A percentile compares a stretch with the other conserved stretches of the same genome.
phyloP scores from a whole-genome alignment of 148 eudicot species.

The Amaranthus cruentus region DNA sequence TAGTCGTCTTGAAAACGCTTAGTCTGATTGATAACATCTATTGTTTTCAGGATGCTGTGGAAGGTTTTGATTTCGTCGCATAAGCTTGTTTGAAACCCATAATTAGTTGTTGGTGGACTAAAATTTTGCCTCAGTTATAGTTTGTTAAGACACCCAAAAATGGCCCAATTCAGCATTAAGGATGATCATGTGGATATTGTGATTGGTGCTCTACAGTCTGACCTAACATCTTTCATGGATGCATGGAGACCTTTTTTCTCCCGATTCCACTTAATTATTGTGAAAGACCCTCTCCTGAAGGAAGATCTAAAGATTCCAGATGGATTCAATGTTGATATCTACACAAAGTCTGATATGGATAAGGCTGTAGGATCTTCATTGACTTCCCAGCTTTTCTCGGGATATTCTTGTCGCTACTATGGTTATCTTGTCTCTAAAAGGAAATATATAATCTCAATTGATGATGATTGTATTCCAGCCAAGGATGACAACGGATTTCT shows the following conservation, averaged over 20 bases:
- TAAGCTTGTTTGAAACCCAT: constrained; percentile 8
- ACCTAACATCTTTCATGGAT: constrained; percentile 81
- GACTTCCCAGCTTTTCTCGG: constrained; percentile 55
- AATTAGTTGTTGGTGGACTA: background rate
- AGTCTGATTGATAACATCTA: constrained; percentile 2
- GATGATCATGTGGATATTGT: constrained; percentile 80
- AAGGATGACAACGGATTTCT: constrained; percentile 56
- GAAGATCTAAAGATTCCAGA: constrained; percentile 65
- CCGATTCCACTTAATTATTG: constrained; percentile 70
- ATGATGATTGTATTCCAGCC: constrained; percentile 85
- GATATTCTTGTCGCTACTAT: constrained; percentile 90
- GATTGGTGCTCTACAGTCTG: constrained; percentile 64
- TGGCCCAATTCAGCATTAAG: constrained; percentile 50
- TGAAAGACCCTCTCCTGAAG: constrained; percentile 75
- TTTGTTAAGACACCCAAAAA: constrained; percentile 18
- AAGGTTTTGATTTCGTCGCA: constrained; percentile 35
- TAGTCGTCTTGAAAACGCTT: background rate
- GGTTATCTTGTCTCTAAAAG: constrained; percentile 81
- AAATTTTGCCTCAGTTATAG: constrained; percentile 4
- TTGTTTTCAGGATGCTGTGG: constrained; percentile 71
- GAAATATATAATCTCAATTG: constrained; percentile 77
- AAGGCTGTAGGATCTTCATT: constrained; percentile 44
- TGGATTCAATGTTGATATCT: constrained; percentile 57
- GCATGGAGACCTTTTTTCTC: constrained; percentile 78
- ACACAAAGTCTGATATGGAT: constrained; percentile 64